Percentiles rank a stretch among this genome's conserved stretches.
These are phyloP conservation scores for Saccharomycopsis microspora DNA, from an alignment of 805 yeast genomes.

Conservation along the genomic window DNA sequence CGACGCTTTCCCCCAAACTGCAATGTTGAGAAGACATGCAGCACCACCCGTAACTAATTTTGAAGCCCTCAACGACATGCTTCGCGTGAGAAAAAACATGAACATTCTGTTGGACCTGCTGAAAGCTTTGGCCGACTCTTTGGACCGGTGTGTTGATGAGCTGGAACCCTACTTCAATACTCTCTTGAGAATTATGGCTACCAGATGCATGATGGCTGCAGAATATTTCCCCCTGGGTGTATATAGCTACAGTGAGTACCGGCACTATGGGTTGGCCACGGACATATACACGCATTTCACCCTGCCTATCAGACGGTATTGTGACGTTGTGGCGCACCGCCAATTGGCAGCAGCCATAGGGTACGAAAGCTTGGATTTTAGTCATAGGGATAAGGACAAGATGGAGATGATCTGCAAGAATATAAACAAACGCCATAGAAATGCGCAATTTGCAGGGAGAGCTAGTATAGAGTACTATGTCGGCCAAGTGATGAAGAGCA, in stretches of 20 bases:
- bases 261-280: constrained; percentile 95
- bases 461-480: constrained; percentile 96
- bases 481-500: constrained; percentile 89
- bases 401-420: constrained; percentile 84
- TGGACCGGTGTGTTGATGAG: constrained; percentile 78
- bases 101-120: constrained; percentile 74
- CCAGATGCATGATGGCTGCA: constrained; percentile 99
- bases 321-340: constrained; percentile 95
- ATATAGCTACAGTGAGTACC: constrained; percentile 80
- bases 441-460: constrained; percentile 98
- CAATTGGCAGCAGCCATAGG: constrained; percentile 98
- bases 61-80: constrained; percentile 80
- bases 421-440: constrained; percentile 88
- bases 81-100: constrained; percentile 69
- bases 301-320: constrained; percentile 94
- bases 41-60: constrained; percentile 95
- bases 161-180: constrained; percentile 88
- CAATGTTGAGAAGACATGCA: constrained; percentile 95
- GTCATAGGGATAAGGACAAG: constrained; percentile 79
- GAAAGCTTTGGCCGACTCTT: constrained; percentile 83
- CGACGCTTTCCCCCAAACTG: constrained; percentile 93
- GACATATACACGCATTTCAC: constrained; percentile 98
- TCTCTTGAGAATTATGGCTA: constrained; percentile 87
- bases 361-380: constrained; percentile 71
- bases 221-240: constrained; percentile 92